Evolutionary conservation across 1,139 yeast genomes (phyloP).

Genomic region (Magnusiomyces clavatus): DNA sequence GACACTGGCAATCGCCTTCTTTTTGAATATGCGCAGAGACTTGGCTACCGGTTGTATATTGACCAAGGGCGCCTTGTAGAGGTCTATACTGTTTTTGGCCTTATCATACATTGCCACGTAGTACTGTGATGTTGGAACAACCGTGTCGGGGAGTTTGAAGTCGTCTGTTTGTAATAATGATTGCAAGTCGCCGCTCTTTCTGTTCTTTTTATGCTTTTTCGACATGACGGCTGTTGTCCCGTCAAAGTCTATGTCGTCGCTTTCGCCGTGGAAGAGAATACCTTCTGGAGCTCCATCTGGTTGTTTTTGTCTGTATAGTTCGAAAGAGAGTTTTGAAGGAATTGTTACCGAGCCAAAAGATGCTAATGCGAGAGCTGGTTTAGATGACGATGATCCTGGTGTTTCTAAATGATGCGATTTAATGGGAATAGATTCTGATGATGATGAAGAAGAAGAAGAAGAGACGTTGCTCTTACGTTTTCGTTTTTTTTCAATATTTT

Average conservation of each 20-base stretch:
- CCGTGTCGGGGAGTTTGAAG: conserved; percentile 20
- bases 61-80: conserved; percentile 53
- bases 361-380: conserved; percentile 27
- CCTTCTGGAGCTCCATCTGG: conserved; percentile 35
- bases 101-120: conserved; percentile 59
- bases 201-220: no score
- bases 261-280: conserved; percentile 68
- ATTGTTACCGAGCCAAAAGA: conserved; percentile 71
- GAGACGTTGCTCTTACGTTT: not conserved
- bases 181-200: conserved; percentile 1
- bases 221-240: conserved; percentile 45
- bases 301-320: conserved; percentile 44
- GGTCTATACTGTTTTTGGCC: conserved; percentile 47
- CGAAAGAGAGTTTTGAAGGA: conserved; percentile 53
- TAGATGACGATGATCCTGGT: conserved; percentile 7
- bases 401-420: conserved; percentile 5
- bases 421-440: not conserved
- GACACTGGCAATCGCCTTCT: conserved; percentile 48
- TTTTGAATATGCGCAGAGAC: conserved; percentile 34
- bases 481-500: conserved; percentile 5
- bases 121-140: conserved; percentile 1
- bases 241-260: conserved; percentile 60
- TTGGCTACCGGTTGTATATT: conserved; percentile 42
- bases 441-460: not conserved
- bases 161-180: not conserved